phyloP scores from a whole-genome alignment of 2,329 filamentous ascomycete species.

The Pseudogymnoascus sp. region DNA sequence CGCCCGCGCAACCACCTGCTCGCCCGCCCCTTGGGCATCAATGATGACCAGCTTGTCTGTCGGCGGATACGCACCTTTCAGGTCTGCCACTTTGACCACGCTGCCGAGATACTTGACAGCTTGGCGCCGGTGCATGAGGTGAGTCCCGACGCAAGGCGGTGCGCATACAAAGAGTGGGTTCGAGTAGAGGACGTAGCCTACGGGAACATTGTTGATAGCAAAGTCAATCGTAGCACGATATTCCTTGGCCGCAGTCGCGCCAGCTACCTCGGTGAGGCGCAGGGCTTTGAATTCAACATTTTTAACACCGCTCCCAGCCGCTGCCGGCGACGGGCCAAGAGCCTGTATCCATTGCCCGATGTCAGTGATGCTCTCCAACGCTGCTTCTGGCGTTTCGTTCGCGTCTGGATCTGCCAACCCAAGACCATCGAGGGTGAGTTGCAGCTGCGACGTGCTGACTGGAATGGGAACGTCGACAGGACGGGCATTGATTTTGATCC shows the following conservation, averaged over 20 bases:
- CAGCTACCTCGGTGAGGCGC: not conserved
- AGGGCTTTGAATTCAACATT: not conserved
- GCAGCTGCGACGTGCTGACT: not conserved
- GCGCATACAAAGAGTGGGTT: not conserved
- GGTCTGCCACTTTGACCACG: not conserved
- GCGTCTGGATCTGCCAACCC: not conserved
- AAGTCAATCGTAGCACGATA: not conserved
- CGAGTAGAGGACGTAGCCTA: not conserved
- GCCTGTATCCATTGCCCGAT: not conserved
- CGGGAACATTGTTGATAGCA: not conserved
- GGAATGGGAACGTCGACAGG: not conserved
- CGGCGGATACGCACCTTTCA: not conserved
- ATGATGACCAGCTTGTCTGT: not conserved
- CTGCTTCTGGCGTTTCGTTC: not conserved
- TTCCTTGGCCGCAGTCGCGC: not conserved
- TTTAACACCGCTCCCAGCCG: not conserved
- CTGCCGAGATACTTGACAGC: not conserved
- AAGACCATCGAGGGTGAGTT: not conserved
- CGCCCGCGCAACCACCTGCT: not conserved
- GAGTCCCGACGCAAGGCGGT: not conserved
- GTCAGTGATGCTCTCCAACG: not conserved
- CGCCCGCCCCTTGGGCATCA: not conserved
- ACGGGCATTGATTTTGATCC: not conserved
- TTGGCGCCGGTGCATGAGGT: not conserved
- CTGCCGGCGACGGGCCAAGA: not conserved